Evolutionary conservation across 2,329 filamentous ascomycete genomes (phyloP).

Genomic region (Lizonia empirigonia): DNA sequence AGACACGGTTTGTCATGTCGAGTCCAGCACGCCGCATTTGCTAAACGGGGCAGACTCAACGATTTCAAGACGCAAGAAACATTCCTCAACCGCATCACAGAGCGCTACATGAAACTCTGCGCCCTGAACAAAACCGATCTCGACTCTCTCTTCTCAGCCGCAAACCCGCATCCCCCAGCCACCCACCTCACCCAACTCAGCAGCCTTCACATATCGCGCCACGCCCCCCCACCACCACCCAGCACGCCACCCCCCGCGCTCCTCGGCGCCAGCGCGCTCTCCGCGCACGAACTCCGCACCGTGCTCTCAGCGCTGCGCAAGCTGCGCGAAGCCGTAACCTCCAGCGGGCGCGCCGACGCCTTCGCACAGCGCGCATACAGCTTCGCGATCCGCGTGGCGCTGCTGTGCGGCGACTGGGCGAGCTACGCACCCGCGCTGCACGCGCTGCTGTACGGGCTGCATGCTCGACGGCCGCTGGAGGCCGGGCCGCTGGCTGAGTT

Average conservation of each 20-base stretch:
- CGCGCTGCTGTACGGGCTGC: conserved; percentile 75
- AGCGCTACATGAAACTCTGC: conserved; percentile 89
- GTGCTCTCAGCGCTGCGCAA: conserved; percentile 88
- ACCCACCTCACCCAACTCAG: conserved; percentile 15
- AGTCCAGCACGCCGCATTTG: neutral
- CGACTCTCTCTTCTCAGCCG: conserved; percentile 70
- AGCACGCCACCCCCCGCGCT: conserved; percentile 28
- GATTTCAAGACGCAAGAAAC: conserved; percentile 79
- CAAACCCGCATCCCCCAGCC: conserved; percentile 53
- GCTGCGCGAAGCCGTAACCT: conserved; percentile 86
- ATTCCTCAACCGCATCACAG: conserved; percentile 86
- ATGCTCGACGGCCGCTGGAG: conserved; percentile 70
- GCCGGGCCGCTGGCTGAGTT: conserved; percentile 78
- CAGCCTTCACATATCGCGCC: conserved; percentile 26
- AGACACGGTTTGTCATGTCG: conserved; percentile 67
- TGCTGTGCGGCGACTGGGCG: conserved; percentile 81
- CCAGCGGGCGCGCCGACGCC: conserved; percentile 72
- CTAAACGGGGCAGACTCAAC: conserved; percentile 46
- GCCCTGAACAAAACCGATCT: conserved; percentile 75
- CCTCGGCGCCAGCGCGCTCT: conserved; percentile 35
- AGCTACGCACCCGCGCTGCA: conserved; percentile 88
- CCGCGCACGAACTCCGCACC: conserved; percentile 65
- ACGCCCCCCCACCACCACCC: conserved; percentile 19
- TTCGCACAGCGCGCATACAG: conserved; percentile 91
- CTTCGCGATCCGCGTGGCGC: conserved; percentile 84